phyloP scores from a whole-genome alignment of 2,329 filamentous ascomycete species.

The Clonostachys sp. region DNA sequence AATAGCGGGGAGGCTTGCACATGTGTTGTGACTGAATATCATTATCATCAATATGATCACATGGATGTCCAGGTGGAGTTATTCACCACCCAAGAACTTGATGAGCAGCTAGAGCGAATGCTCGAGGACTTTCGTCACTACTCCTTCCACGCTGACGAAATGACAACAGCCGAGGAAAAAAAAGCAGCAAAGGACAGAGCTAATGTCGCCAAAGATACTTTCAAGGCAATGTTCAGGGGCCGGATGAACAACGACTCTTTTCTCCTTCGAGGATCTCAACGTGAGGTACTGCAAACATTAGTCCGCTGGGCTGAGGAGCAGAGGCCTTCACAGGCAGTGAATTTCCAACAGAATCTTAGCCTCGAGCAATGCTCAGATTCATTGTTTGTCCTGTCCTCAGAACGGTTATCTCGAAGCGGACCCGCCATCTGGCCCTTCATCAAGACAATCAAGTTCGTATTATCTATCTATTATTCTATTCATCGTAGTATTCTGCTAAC shows the following conservation, averaged over 20 bases:
- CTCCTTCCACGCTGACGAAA: slow-evolving; percentile 18
- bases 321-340: slow-evolving; percentile 2
- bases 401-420: slow-evolving; percentile 8
- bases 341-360: background rate
- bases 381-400: slow-evolving; percentile 30
- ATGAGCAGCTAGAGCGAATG: slow-evolving; percentile 23
- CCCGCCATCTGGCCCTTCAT: slow-evolving; percentile 37
- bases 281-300: slow-evolving; percentile 10
- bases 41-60: slow-evolving; percentile 22
- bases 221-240: slow-evolving; percentile 26
- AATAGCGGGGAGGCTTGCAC: slow-evolving; percentile 38
- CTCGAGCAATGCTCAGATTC: slow-evolving; percentile 22
- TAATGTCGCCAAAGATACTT: slow-evolving; percentile 26
- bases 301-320: slow-evolving; percentile 11
- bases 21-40: slow-evolving; percentile 41
- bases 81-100: slow-evolving; percentile 22
- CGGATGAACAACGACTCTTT: slow-evolving; percentile 9
- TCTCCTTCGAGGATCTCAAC: slow-evolving; percentile 7
- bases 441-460: slow-evolving; percentile 31
- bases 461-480: background rate
- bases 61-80: slow-evolving; percentile 26
- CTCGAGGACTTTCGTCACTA: slow-evolving; percentile 24
- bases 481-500: background rate
- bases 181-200: slow-evolving; percentile 16
- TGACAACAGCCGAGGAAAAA: slow-evolving; percentile 14